phyloP scores from a whole-genome alignment of 2,329 filamentous ascomycete species.

The Xylariales sp. region DNA sequence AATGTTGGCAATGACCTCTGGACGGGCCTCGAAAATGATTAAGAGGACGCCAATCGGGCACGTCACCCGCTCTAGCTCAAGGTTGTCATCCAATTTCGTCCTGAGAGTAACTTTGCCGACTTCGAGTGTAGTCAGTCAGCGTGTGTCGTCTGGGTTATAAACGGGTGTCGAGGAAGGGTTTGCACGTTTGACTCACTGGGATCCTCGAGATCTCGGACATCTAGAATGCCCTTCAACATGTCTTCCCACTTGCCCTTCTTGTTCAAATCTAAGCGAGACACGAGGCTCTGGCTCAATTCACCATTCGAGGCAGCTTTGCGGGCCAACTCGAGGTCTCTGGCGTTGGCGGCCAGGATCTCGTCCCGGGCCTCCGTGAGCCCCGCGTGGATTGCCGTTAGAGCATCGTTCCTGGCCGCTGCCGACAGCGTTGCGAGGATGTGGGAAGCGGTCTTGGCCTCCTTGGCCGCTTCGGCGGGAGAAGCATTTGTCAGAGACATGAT shows the following conservation, averaged over 20 bases:
- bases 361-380: constrained; percentile 68
- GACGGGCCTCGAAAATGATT: constrained; percentile 96
- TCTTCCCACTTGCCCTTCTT: constrained; percentile 93
- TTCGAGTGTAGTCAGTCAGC: constrained; percentile 24
- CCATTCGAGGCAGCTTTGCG: constrained; percentile 70
- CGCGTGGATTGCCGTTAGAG: constrained; percentile 75
- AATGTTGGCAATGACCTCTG: constrained; percentile 98
- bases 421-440: constrained; percentile 78
- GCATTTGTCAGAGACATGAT: constrained; percentile 95
- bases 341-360: constrained; percentile 82
- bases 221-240: constrained; percentile 91
- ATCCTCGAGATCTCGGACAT: constrained; percentile 80
- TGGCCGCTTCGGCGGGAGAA: constrained; percentile 71
- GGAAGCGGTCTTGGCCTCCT: constrained; percentile 75
- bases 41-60: constrained; percentile 96
- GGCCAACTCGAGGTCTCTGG: constrained; percentile 72
- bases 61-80: constrained; percentile 81
- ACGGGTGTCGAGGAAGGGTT: background rate
- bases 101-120: constrained; percentile 81
- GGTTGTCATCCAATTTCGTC: constrained; percentile 80
- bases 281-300: constrained; percentile 72
- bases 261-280: constrained; percentile 82
- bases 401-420: constrained; percentile 72
- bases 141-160: too few relatives aligned
- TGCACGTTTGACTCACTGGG: constrained; percentile 57